These are phyloP conservation scores for Paxillus involutus DNA, from an alignment of 768 basidiomycete species.

Conservation along the genomic window DNA sequence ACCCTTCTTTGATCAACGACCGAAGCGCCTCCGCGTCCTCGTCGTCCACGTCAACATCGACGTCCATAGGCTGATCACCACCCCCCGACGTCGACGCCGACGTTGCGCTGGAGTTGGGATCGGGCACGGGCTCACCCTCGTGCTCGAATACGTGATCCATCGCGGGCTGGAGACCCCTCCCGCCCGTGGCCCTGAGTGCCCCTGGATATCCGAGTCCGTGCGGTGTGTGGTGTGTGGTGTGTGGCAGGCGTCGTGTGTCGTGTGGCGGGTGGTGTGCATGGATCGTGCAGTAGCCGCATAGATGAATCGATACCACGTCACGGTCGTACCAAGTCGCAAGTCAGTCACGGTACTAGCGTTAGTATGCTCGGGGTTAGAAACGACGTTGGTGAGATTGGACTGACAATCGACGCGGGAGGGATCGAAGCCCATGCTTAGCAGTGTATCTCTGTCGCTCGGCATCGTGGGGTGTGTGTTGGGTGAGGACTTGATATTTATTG, in stretches of 20 bases:
- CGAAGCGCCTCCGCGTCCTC: conserved; percentile 69
- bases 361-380: neutral
- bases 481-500: neutral
- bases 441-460: conserved; percentile 65
- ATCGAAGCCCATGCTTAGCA: conserved; percentile 89
- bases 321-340: too few species aligned
- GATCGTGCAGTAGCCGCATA: too few species aligned
- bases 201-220: conserved; percentile 42
- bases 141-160: conserved; percentile 90
- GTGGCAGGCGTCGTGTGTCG: too few species aligned
- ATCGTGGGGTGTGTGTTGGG: conserved; percentile 18
- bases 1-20: conserved; percentile 44
- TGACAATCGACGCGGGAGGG: conserved; percentile 80
- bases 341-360: neutral
- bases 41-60: conserved; percentile 62
- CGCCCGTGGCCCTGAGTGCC: conserved; percentile 82
- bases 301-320: too few species aligned
- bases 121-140: conserved; percentile 73
- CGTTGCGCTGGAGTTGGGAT: conserved; percentile 29
- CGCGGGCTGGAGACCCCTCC: conserved; percentile 84
- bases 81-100: conserved; percentile 29
- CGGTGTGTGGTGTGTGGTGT: too few species aligned
- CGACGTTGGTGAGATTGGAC: conserved; percentile 24
- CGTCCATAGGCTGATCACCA: conserved; percentile 40
- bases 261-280: too few species aligned